Conservation (phyloP, 2,329 filamentous ascomycete genomes). For the Nemania bipapillata region DNA sequence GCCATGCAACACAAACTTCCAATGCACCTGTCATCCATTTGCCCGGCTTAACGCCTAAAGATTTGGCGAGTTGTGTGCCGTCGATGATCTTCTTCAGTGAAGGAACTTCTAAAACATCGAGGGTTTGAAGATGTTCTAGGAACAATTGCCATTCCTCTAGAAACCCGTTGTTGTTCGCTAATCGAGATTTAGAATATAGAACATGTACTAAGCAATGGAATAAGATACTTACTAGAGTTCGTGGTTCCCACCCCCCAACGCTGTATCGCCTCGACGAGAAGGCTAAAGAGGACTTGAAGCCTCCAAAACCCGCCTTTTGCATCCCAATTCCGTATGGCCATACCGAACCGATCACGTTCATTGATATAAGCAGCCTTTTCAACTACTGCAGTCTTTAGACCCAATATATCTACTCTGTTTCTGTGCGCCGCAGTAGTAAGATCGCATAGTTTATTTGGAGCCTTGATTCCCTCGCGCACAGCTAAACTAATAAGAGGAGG, state of each 20-base stretch:
- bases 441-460: constrained; percentile 78
- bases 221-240: constrained; percentile 54
- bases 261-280: constrained; percentile 71
- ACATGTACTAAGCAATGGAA: not conserved
- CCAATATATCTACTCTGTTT: constrained; percentile 72
- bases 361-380: constrained; percentile 58
- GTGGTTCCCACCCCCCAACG: constrained; percentile 52
- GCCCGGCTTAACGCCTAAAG: constrained; percentile 75
- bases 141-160: constrained; percentile 65
- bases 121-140: constrained; percentile 63
- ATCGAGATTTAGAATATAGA: constrained; percentile 33
- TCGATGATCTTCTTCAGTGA: constrained; percentile 74
- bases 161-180: constrained; percentile 52
- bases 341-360: constrained; percentile 74
- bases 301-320: constrained; percentile 71
- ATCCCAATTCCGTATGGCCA: constrained; percentile 80
- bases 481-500: constrained; percentile 71
- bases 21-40: constrained; percentile 86
- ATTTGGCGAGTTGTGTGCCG: constrained; percentile 76
- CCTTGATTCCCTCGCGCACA: constrained; percentile 80
- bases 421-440: constrained; percentile 72
- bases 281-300: constrained; percentile 73
- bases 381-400: constrained; percentile 66
- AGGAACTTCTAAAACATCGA: constrained; percentile 68
- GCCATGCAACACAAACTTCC: constrained; percentile 86